These are phyloP conservation scores for Chaetothyriales sp. DNA, from an alignment of 2,329 filamentous ascomycete genomes.

Conservation along the genomic window DNA sequence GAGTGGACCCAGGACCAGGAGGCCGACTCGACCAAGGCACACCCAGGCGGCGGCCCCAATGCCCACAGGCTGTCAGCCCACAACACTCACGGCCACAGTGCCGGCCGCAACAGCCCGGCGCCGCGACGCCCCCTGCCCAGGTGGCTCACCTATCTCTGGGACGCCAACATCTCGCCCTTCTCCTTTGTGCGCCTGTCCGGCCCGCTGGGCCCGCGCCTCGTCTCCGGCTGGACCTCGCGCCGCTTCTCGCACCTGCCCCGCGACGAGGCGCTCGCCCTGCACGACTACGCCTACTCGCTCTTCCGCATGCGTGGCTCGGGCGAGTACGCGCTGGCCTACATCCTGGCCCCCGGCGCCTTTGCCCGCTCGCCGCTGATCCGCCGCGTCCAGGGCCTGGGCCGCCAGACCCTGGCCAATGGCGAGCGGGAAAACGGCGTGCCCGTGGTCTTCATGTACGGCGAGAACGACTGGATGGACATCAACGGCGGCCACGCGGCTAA, in stretches of 20 bases:
- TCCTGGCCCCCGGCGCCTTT: constrained; percentile 86
- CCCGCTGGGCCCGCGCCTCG: constrained; percentile 76
- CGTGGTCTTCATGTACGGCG: constrained; percentile 88
- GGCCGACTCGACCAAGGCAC: constrained; percentile 25
- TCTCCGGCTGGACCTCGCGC: constrained; percentile 87
- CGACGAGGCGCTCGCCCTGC: constrained; percentile 68
- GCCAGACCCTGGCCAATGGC: constrained; percentile 41
- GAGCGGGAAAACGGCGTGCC: constrained; percentile 55
- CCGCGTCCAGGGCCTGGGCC: constrained; percentile 71
- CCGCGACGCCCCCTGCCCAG: constrained; percentile 55
- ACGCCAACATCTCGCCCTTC: constrained; percentile 92
- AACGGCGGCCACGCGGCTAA: constrained; percentile 68
- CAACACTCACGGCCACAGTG: constrained; percentile 11
- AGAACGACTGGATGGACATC: constrained; percentile 98
- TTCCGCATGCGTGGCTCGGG: constrained; percentile 87
- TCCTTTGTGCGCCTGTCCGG: constrained; percentile 77
- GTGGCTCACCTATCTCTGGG: constrained; percentile 91
- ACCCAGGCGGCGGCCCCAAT: constrained; percentile 44
- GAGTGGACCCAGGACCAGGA: constrained; percentile 69
- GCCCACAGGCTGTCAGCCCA: constrained; percentile 21
- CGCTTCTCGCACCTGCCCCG: constrained; percentile 78
- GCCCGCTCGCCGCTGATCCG: constrained; percentile 78
- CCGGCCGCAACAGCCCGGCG: constrained; percentile 27
- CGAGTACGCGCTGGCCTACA: constrained; percentile 84
- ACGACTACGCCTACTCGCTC: constrained; percentile 87